These are phyloP conservation scores for Boletellus sp. DNA, from an alignment of 1,284 basidiomycete genomes.

Conservation along the genomic window DNA sequence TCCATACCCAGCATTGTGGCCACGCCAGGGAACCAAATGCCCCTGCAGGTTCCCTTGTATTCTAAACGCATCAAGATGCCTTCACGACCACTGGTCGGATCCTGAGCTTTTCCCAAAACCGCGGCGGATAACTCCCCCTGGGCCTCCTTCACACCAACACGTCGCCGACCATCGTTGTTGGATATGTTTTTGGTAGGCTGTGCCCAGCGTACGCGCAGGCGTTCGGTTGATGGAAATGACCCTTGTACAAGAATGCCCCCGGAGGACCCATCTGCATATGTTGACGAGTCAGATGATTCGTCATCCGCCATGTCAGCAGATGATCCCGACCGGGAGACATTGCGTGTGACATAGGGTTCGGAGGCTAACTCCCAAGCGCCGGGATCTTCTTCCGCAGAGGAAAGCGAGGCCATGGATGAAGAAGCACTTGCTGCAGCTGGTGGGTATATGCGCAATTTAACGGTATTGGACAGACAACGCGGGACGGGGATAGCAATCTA, in stretches of 20 bases:
- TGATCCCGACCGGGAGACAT: conserved; percentile 50
- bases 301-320: conserved; percentile 74
- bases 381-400: conserved; percentile 66
- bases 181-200: conserved; percentile 53
- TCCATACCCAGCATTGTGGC: conserved; percentile 79
- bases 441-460: conserved; percentile 69
- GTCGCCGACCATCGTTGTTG: conserved; percentile 50
- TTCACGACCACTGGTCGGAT: conserved; percentile 40
- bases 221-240: conserved; percentile 72
- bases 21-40: conserved; percentile 76
- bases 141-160: conserved; percentile 64
- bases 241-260: conserved; percentile 70
- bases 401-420: conserved; percentile 67
- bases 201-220: conserved; percentile 74
- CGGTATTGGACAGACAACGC: conserved; percentile 69
- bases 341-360: conserved; percentile 69
- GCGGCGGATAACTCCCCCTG: conserved; percentile 62
- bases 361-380: conserved; percentile 72
- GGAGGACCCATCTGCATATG: conserved; percentile 44
- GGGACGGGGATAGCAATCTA: conserved; percentile 74
- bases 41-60: conserved; percentile 69
- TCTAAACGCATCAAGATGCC: conserved; percentile 68
- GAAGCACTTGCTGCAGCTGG: conserved; percentile 45
- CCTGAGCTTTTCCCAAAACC: conserved; percentile 48
- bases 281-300: conserved; percentile 72